Percentiles rank a stretch among this genome's conserved stretches.
phyloP scores from a whole-genome alignment of 2,329 filamentous ascomycete species.

The Didymellaceae sp. region DNA sequence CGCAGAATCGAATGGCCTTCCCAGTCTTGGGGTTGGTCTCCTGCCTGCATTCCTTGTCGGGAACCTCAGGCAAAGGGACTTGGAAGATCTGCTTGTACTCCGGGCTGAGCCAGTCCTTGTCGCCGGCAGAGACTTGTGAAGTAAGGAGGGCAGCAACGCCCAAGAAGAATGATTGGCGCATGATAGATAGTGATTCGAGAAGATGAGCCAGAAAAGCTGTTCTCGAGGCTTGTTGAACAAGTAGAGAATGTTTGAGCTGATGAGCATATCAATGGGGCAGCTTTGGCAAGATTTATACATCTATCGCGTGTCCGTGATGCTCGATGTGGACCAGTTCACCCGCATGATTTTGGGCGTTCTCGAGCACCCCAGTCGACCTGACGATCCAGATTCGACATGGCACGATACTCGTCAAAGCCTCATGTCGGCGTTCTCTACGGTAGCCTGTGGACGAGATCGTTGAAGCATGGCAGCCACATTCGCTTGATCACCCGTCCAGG shows the following conservation, averaged over 20 bases:
- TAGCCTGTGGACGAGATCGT: neutral
- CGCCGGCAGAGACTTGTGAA: slow-evolving; percentile 27
- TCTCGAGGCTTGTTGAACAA: slow-evolving; percentile 11
- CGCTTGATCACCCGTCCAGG: slow-evolving; percentile 11
- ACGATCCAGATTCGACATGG: slow-evolving; percentile 6
- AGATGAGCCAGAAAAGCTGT: slow-evolving; percentile 2
- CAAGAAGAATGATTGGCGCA: slow-evolving; percentile 24
- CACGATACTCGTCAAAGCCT: slow-evolving; percentile 6
- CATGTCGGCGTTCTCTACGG: neutral
- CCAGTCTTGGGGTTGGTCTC: slow-evolving; percentile 46
- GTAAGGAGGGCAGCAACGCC: slow-evolving; percentile 22
- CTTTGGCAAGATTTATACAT: slow-evolving; percentile 18
- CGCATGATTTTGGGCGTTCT: slow-evolving; percentile 3
- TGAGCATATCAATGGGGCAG: neutral
- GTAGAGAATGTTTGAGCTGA: slow-evolving; percentile 19
- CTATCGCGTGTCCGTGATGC: neutral
- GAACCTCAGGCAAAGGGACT: slow-evolving; percentile 55
- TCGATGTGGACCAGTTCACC: neutral
- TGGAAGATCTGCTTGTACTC: slow-evolving; percentile 48
- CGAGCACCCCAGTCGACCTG: slow-evolving; percentile 7
- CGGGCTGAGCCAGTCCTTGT: slow-evolving; percentile 39
- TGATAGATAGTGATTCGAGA: slow-evolving; percentile 11
- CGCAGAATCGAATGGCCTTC: slow-evolving; percentile 55
- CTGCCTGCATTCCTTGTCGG: slow-evolving; percentile 42
- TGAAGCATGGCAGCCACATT: slow-evolving; percentile 15